Evolutionary conservation across 495 filamentous ascomycete genomes (phyloP), one percentile per base, ranked within the genome.

Genomic region (Tuber borchii): DNA sequence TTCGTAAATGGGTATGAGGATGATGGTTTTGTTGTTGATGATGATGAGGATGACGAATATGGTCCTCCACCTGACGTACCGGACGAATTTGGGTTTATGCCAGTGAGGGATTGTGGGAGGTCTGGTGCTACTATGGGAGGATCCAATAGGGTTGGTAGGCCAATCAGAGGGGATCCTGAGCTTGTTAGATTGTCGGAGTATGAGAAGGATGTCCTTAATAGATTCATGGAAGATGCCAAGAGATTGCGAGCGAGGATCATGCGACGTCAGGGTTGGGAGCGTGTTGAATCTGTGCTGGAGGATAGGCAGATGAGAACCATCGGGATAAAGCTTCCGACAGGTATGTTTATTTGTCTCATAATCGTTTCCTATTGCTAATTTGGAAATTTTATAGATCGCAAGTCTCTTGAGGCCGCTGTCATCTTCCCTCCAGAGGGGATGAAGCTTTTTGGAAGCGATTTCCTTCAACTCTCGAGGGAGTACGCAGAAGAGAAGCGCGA

Each of bases 241-340:
- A 82, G 86, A 39, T 80, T 89, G 56, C 89, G 91, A 77, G 88
- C 90, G 77, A 86, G 90, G 73, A 85, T 97, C 40, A 87, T 93
- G 73, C 87, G 90, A 70, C 84, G 86, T 16, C 90, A 90, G 61
- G 82, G 85, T 17, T 70, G 73, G 40, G 85, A 93, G 31, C 89
- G 90, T 17, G 86, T 85, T 26, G 85, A 87, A 71, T 91, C 92
- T 3, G 83, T 88, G 39, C 98, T 98, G 83, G 90, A 90, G 0
- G 93, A 97, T 80, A 87, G 87, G 42, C 86, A 93, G 2, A 85
- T 96, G 72, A 90, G 93, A 40, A 90, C 93, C 80, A 97, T 99
- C 91, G 93, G 89, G 8, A 91, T 97, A 61, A 80, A 85, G 43
- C 93, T 92, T 69, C 91, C 95, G 77, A 90, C 88, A 79, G 85